These are phyloP conservation scores for Sporothrix dimorphospora DNA, from an alignment of 2,329 filamentous ascomycete species.

Conservation along the genomic window DNA sequence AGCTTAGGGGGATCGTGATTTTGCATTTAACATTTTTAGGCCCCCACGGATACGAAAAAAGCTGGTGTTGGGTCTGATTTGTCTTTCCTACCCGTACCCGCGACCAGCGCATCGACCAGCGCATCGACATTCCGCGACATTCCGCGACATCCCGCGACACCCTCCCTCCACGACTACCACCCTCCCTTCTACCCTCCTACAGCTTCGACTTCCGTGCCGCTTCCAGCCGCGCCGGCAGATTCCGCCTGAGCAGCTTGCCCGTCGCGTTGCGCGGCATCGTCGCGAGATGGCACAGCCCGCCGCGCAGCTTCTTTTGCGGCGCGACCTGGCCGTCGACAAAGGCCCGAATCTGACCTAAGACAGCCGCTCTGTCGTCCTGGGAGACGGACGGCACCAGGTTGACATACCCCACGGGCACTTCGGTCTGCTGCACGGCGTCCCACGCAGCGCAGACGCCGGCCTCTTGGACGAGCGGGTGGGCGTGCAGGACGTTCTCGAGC, in stretches of 20 bases:
- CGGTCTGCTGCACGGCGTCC: conserved; percentile 19
- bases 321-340: conserved; percentile 7
- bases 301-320: not conserved
- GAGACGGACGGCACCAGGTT: not conserved
- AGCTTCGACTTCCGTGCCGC: not conserved
- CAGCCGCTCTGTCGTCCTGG: not conserved
- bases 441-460: conserved; percentile 20
- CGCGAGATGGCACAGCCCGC: not conserved
- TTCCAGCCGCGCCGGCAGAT: conserved; percentile 18
- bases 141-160: too few relatives aligned
- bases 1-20: not conserved
- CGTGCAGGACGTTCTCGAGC: conserved; percentile 20
- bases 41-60: not conserved
- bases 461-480: conserved; percentile 15
- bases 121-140: not conserved
- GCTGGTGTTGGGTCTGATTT: not conserved
- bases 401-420: conserved; percentile 21
- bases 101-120: not conserved
- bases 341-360: not conserved
- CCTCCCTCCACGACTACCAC: not conserved
- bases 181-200: not conserved
- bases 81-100: not conserved
- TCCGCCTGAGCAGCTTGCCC: conserved; percentile 20
- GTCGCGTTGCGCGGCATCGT: conserved; percentile 2
- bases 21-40: not conserved